Conservation (phyloP, 805 yeast genomes). For the Ogataea neopini region DNA sequence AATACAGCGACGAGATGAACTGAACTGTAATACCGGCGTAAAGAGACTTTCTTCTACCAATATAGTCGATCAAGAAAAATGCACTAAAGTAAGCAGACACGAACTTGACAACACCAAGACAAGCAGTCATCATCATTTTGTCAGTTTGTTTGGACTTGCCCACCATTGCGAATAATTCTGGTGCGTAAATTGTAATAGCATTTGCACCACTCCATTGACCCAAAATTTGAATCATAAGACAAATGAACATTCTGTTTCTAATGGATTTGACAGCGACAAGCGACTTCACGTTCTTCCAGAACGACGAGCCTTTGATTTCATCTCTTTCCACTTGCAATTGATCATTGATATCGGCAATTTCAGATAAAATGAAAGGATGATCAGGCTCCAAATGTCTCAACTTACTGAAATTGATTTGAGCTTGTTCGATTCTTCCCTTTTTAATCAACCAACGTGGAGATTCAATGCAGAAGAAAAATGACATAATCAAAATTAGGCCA, state of each 20-base stretch:
- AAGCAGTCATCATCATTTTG: slow-evolving; percentile 48
- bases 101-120: slow-evolving; percentile 56
- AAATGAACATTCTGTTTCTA: slow-evolving; percentile 46
- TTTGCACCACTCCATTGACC: slow-evolving; percentile 65
- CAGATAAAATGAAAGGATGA: slow-evolving; percentile 52
- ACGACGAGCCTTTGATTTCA: slow-evolving; percentile 24
- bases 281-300: slow-evolving; percentile 34
- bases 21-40: slow-evolving; percentile 52
- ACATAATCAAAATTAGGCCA: slow-evolving; percentile 44
- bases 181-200: slow-evolving; percentile 57
- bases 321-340: slow-evolving; percentile 38
- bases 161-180: slow-evolving; percentile 49
- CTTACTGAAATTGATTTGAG: slow-evolving; percentile 40
- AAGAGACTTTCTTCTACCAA: slow-evolving; percentile 53
- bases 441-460: slow-evolving; percentile 55
- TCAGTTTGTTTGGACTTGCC: slow-evolving; percentile 44
- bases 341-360: slow-evolving; percentile 51
- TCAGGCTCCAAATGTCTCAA: slow-evolving; percentile 46
- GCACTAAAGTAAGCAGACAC: slow-evolving; percentile 49
- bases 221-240: slow-evolving; percentile 45
- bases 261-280: slow-evolving; percentile 41
- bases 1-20: slow-evolving; percentile 42
- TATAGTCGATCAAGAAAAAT: slow-evolving; percentile 52
- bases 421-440: slow-evolving; percentile 42
- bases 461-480: slow-evolving; percentile 45